Conservation (phyloP, 441 rosid species). For the Erysimum cheiri region DNA sequence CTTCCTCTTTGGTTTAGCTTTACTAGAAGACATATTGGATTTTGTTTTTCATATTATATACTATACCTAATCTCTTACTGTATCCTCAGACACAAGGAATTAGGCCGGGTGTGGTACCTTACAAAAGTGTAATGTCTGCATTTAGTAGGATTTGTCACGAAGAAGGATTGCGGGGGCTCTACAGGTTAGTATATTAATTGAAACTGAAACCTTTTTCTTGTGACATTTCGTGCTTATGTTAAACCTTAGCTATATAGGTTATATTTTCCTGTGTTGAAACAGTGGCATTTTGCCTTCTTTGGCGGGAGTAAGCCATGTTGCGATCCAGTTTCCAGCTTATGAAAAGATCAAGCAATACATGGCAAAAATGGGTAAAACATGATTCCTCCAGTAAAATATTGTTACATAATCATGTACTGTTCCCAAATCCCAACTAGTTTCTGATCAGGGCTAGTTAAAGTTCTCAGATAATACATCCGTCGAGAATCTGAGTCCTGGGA, state of each 20-base stretch:
- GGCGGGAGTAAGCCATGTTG: constrained; percentile 92
- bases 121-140: constrained; percentile 77
- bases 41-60: constrained; percentile 9
- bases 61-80: constrained; percentile 14
- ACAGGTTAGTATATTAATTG: constrained; percentile 64
- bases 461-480: constrained; percentile 66
- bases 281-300: constrained; percentile 93
- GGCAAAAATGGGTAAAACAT: constrained; percentile 69
- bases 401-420: constrained; percentile 14
- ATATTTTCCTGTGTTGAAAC: constrained; percentile 45
- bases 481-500: constrained; percentile 61
- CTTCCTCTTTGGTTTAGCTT: constrained; percentile 25
- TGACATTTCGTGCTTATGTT: constrained; percentile 13
- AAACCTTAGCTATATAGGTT: not conserved
- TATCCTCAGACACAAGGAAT: constrained; percentile 80
- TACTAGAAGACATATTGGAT: not conserved
- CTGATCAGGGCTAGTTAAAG: constrained; percentile 44
- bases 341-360: constrained; percentile 80
- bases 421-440: constrained; percentile 23
- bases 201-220: constrained; percentile 3
- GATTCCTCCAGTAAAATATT: not conserved
- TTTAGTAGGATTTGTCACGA: constrained; percentile 76
- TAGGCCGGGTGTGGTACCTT: constrained; percentile 88
- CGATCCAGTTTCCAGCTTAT: constrained; percentile 93
- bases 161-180: constrained; percentile 89